Evolutionary conservation across 2,329 filamentous ascomycete genomes (phyloP).

Genomic region (Myriosclerotinia scirpicola): DNA sequence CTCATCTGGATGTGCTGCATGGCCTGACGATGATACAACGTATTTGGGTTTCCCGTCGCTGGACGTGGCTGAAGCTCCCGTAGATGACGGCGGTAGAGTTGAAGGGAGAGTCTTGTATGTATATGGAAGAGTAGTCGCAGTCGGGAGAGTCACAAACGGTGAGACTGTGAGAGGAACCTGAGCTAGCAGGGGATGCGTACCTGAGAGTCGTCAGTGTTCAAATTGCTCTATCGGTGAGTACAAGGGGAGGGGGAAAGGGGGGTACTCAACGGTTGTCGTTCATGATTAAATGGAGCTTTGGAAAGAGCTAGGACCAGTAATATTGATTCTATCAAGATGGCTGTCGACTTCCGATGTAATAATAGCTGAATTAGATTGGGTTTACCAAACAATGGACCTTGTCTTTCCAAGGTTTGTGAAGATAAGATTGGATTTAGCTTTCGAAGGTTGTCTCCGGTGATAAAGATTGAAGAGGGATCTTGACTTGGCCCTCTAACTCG

Average conservation of each 20-base stretch:
- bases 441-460: background rate
- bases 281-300: constrained; percentile 13
- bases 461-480: background rate
- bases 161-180: constrained; percentile 93
- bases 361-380: constrained; percentile 4
- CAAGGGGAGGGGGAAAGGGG: background rate
- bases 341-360: background rate
- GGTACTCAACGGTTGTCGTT: constrained; percentile 24
- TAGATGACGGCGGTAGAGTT: constrained; percentile 73
- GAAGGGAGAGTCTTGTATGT: constrained; percentile 91
- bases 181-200: constrained; percentile 81
- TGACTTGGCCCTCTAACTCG: background rate
- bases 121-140: constrained; percentile 88
- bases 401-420: background rate
- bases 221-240: constrained; percentile 4
- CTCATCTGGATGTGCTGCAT: constrained; percentile 82
- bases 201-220: constrained; percentile 44
- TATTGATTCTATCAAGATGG: background rate
- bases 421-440: constrained; percentile 1
- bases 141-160: constrained; percentile 87
- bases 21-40: constrained; percentile 73
- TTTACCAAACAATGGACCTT: constrained; percentile 1
- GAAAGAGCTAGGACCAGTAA: constrained; percentile 19
- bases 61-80: constrained; percentile 49
- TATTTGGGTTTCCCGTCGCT: constrained; percentile 62